These are phyloP conservation scores for Kappamyces sp. DNA, from an alignment of 192 early-diverging fungal species.

Conservation along the genomic window DNA sequence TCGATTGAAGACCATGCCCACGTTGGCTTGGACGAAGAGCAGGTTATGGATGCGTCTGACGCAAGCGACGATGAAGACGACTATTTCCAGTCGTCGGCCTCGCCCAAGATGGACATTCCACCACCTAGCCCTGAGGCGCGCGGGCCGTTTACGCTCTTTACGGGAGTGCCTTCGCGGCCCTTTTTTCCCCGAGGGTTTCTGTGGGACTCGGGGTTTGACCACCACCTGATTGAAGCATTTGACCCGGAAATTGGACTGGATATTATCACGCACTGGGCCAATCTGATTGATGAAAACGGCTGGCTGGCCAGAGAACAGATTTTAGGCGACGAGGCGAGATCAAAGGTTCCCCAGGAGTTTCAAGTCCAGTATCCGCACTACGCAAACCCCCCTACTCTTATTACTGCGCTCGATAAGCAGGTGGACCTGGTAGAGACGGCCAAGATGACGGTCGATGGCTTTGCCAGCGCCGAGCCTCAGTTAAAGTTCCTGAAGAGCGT, in stretches of 20 bases:
- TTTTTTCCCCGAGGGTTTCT: conserved; percentile 97
- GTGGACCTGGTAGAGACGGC: conserved; percentile 47
- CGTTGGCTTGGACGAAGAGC: conserved; percentile 58
- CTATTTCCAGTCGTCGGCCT: conserved; percentile 30
- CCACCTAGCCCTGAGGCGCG: conserved; percentile 48
- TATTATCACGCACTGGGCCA: conserved; percentile 71
- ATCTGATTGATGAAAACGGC: conserved; percentile 68
- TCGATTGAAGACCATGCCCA: conserved; percentile 65
- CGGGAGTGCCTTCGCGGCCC: conserved; percentile 77
- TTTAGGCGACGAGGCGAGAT: conserved; percentile 84
- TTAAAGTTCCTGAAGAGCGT: conserved; percentile 31
- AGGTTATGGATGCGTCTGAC: conserved; percentile 39
- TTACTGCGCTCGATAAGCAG: conserved; percentile 62
- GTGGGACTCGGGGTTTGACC: conserved; percentile 95
- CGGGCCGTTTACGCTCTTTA: conserved; percentile 65
- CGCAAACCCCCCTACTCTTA: conserved; percentile 86
- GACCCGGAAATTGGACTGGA: conserved; percentile 83
- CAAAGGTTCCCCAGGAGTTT: conserved; percentile 83
- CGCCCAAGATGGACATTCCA: conserved; percentile 1
- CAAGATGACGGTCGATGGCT: not conserved
- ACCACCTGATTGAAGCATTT: conserved; percentile 76
- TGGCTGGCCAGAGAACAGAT: conserved; percentile 97
- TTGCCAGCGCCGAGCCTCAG: not conserved
- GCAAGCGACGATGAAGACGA: conserved; percentile 53
- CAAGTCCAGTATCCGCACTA: conserved; percentile 87